phyloP scores from a whole-genome alignment of 2,329 filamentous ascomycete genomes.

The Claviceps sp. region DNA sequence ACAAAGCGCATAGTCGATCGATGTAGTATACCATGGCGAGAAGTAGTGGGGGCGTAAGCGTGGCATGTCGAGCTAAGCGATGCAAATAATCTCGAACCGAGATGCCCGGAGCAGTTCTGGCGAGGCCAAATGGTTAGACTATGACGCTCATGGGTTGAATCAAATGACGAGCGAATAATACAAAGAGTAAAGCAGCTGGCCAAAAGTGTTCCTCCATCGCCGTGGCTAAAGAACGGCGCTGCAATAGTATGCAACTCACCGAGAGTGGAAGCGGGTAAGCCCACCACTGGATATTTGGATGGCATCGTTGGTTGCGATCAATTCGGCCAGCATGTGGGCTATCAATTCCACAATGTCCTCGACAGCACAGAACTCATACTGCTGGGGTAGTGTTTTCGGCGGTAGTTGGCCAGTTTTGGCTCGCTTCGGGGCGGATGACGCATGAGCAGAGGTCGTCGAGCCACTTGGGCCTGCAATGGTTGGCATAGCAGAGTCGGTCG shows the following conservation, averaged over 20 bases:
- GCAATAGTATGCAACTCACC: constrained; percentile 35
- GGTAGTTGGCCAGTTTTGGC: constrained; percentile 34
- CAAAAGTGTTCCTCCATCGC: too few relatives aligned
- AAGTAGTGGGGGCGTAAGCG: constrained; percentile 82
- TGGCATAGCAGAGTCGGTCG: background rate
- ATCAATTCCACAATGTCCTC: constrained; percentile 86
- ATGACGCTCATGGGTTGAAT: background rate
- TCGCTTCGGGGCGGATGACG: constrained; percentile 31
- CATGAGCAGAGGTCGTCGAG: background rate
- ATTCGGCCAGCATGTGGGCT: constrained; percentile 86
- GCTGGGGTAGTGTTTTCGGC: constrained; percentile 49
- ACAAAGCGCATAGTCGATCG: constrained; percentile 81
- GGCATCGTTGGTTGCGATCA: constrained; percentile 90
- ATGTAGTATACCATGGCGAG: constrained; percentile 99
- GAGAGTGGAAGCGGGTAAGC: constrained; percentile 87
- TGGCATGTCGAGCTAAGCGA: constrained; percentile 84
- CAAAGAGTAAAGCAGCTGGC: background rate
- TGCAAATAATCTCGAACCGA: constrained; percentile 90
- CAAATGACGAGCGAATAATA: background rate
- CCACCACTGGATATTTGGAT: constrained; percentile 60
- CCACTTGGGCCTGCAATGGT: background rate
- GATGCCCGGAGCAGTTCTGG: constrained; percentile 61
- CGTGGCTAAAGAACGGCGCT: background rate
- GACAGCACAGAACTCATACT: constrained; percentile 70
- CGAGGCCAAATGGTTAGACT: background rate